Percentiles rank a stretch among this genome's conserved stretches.
phyloP scores from a whole-genome alignment of 495 filamentous ascomycete species.

The Zalerion maritima region DNA sequence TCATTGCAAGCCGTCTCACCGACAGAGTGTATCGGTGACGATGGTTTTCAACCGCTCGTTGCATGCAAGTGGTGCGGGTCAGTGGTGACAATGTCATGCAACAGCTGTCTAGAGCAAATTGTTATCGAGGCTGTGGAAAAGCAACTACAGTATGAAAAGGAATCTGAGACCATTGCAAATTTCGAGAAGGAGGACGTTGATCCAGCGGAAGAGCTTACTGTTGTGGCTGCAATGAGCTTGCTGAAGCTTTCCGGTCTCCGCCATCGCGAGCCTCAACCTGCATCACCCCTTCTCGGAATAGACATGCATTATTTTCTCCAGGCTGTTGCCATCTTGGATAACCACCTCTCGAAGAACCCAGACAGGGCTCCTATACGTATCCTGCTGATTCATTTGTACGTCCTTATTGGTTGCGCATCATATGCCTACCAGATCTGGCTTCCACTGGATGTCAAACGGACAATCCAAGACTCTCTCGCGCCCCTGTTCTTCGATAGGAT shows the following conservation, averaged over 20 bases:
- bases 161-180: too few species aligned
- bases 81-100: too few species aligned
- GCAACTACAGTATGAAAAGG: too few species aligned
- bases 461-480: constrained; percentile 32
- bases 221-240: constrained; percentile 29
- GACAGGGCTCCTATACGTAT: constrained; percentile 25
- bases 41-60: too few species aligned
- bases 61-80: too few species aligned
- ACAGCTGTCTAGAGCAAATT: too few species aligned
- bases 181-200: constrained; percentile 16
- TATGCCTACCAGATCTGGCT: constrained; percentile 28
- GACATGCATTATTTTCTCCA: constrained; percentile 25
- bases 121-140: too few species aligned
- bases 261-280: constrained; percentile 3
- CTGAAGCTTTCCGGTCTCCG: constrained; percentile 27
- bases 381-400: constrained; percentile 30
- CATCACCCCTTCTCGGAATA: constrained; percentile 15
- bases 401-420: constrained; percentile 27
- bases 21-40: too few species aligned
- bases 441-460: constrained; percentile 31
- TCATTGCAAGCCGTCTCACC: too few species aligned
- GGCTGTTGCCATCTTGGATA: constrained; percentile 31
- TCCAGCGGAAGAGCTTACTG: constrained; percentile 27
- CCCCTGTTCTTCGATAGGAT: constrained; percentile 34
- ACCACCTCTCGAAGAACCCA: constrained; percentile 19